Percentiles rank a stretch among this genome's conserved stretches.
phyloP scores from a whole-genome alignment of 2,329 filamentous ascomycete genomes.

The Metarhizium brunneum region DNA sequence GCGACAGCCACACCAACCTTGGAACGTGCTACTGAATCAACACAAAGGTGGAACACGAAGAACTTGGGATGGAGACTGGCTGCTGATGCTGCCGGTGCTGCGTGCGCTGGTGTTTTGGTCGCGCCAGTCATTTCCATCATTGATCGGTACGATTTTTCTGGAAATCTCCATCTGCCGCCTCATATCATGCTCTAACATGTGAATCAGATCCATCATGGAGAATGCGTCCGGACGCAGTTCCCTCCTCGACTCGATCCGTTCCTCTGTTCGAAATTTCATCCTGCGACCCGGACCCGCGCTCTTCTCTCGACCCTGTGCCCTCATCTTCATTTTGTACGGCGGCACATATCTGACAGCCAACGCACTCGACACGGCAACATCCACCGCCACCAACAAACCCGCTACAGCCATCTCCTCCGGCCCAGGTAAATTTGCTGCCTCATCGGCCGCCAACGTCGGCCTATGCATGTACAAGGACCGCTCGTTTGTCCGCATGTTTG shows the following conservation, averaged over 20 bases:
- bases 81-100: slow-evolving; percentile 60
- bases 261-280: slow-evolving; percentile 47
- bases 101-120: slow-evolving; percentile 63
- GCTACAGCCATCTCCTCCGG: slow-evolving; percentile 62
- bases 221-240: slow-evolving; percentile 63
- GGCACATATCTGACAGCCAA: slow-evolving; percentile 89
- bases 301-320: slow-evolving; percentile 55
- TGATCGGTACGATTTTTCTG: slow-evolving; percentile 53
- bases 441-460: slow-evolving; percentile 72
- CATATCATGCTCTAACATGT: slow-evolving; percentile 10
- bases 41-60: slow-evolving; percentile 59
- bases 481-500: slow-evolving; percentile 76
- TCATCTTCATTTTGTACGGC: slow-evolving; percentile 70
- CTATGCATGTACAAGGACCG: slow-evolving; percentile 87
- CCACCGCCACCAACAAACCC: slow-evolving; percentile 49
- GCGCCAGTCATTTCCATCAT: slow-evolving; percentile 82
- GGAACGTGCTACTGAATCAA: neutral
- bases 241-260: slow-evolving; percentile 48
- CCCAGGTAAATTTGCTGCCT: slow-evolving; percentile 70
- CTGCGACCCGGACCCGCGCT: slow-evolving; percentile 52
- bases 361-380: slow-evolving; percentile 67
- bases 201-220: slow-evolving; percentile 62
- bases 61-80: slow-evolving; percentile 58
- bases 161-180: slow-evolving; percentile 1
- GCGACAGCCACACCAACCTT: neutral